These are phyloP conservation scores for Pyrrhoderma noxium DNA, from an alignment of 1,284 basidiomycete species.

Conservation along the genomic window DNA sequence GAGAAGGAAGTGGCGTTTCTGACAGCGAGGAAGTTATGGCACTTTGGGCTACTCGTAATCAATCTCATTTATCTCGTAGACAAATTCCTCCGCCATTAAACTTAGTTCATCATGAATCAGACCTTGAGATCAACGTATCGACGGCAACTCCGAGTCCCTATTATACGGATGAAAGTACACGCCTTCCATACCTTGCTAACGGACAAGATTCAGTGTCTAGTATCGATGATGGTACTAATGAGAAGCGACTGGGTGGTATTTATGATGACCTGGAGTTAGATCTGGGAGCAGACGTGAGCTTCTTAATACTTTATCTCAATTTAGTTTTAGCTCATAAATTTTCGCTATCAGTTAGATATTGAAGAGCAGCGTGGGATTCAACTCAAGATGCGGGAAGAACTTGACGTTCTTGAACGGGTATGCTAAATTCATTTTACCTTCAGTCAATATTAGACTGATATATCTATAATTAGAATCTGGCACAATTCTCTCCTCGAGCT, in stretches of 20 bases:
- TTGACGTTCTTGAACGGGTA: conserved; percentile 71
- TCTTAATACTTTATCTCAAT: background rate
- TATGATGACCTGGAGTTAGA: conserved; percentile 68
- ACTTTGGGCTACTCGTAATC: conserved; percentile 11
- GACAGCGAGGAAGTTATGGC: conserved; percentile 37
- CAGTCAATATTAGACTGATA: conserved; percentile 1
- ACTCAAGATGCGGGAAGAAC: conserved; percentile 56
- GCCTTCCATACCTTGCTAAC: conserved; percentile 11
- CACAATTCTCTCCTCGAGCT: conserved; percentile 59
- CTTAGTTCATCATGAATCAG: conserved; percentile 1
- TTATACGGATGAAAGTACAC: conserved; percentile 2
- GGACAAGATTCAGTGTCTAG: background rate
- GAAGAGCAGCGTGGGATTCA: conserved; percentile 48
- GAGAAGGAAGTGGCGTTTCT: conserved; percentile 8
- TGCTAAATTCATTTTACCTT: conserved; percentile 20
- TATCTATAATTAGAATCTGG: conserved; percentile 42
- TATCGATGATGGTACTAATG: conserved; percentile 22
- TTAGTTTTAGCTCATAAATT: conserved; percentile 16
- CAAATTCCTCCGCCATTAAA: conserved; percentile 12
- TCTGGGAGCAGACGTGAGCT: conserved; percentile 33
- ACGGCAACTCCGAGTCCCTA: conserved; percentile 14
- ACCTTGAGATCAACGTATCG: conserved; percentile 7
- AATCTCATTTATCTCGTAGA: conserved; percentile 12
- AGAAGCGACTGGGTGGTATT: conserved; percentile 58
- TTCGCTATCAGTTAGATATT: conserved; percentile 18